A percentile compares a stretch with the other conserved stretches of the same genome.
phyloP scores from a whole-genome alignment of 192 early-diverging fungal genomes.

The Gigaspora rosea region DNA sequence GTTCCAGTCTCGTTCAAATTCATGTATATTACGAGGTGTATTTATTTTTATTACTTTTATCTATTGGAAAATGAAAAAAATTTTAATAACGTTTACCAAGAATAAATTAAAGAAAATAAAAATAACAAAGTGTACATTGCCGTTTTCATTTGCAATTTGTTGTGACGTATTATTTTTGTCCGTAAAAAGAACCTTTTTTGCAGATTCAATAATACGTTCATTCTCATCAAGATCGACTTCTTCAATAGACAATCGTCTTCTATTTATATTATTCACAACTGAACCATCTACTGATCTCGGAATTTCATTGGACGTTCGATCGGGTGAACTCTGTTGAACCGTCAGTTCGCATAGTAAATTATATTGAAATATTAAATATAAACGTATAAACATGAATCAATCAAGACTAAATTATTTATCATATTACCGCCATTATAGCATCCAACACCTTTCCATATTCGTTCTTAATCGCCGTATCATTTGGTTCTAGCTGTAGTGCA shows the following conservation, averaged over 20 bases:
- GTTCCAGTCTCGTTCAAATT: slow-evolving; percentile 78
- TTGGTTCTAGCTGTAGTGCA: slow-evolving; percentile 67
- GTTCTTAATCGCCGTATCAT: slow-evolving; percentile 61
- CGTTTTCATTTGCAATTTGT: background rate
- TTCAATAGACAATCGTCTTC: slow-evolving; percentile 20
- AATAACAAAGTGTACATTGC: too few relatives aligned
- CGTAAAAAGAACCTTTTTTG: background rate
- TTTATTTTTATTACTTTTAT: slow-evolving; percentile 20
- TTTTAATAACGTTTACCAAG: too few relatives aligned
- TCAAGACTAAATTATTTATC: background rate
- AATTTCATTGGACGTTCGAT: background rate
- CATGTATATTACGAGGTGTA: slow-evolving; percentile 59
- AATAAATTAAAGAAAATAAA: too few relatives aligned
- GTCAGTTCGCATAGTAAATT: background rate
- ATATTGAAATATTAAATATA: slow-evolving; percentile 9
- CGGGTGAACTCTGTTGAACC: background rate
- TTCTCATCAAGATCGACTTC: slow-evolving; percentile 26
- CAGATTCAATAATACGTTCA: background rate
- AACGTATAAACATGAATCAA: background rate
- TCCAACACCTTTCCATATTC: slow-evolving; percentile 56
- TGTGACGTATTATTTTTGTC: background rate
- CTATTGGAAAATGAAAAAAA: too few relatives aligned
- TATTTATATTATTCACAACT: background rate
- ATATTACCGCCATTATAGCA: background rate
- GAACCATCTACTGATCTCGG: background rate